Percentiles rank a stretch among this genome's conserved stretches.
phyloP scores from a whole-genome alignment of 129 eudicot genomes.

The Dittrichia graveolens region DNA sequence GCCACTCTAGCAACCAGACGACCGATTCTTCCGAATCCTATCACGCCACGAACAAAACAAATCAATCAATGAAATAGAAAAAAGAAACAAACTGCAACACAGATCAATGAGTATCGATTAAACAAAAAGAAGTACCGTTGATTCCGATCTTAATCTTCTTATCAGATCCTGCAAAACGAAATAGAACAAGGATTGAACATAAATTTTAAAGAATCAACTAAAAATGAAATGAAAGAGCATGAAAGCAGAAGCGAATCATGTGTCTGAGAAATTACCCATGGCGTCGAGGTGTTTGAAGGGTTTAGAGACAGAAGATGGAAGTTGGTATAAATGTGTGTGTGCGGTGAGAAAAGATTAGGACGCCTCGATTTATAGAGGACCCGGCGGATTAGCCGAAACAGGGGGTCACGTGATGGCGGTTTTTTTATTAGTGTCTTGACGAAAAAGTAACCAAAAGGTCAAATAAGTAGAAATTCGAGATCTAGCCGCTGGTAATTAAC shows the following conservation, averaged over 20 bases:
- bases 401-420: slow-evolving; percentile 33
- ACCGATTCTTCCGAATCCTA: slow-evolving; percentile 91
- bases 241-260: neutral
- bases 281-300: slow-evolving; percentile 11
- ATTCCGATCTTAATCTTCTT: slow-evolving; percentile 95
- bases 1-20: slow-evolving; percentile 85
- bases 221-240: neutral
- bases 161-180: slow-evolving; percentile 32
- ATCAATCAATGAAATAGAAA: neutral
- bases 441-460: slow-evolving; percentile 30
- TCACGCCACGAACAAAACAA: neutral
- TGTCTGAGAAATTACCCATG: slow-evolving; percentile 34
- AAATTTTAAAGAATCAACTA: neutral
- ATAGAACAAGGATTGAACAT: neutral
- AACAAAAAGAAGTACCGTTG: slow-evolving; percentile 58
- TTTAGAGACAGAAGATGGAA: neutral
- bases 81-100: neutral
- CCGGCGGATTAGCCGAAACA: slow-evolving; percentile 15
- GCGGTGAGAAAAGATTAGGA: neutral
- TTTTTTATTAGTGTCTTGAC: slow-evolving; percentile 30
- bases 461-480: neutral
- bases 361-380: slow-evolving; percentile 6
- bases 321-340: slow-evolving; percentile 6
- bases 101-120: neutral
- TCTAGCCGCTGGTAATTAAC: slow-evolving; percentile 21